These are phyloP conservation scores for Aureoboletus auriporus DNA, from an alignment of 768 basidiomycete species.

Conservation along the genomic window DNA sequence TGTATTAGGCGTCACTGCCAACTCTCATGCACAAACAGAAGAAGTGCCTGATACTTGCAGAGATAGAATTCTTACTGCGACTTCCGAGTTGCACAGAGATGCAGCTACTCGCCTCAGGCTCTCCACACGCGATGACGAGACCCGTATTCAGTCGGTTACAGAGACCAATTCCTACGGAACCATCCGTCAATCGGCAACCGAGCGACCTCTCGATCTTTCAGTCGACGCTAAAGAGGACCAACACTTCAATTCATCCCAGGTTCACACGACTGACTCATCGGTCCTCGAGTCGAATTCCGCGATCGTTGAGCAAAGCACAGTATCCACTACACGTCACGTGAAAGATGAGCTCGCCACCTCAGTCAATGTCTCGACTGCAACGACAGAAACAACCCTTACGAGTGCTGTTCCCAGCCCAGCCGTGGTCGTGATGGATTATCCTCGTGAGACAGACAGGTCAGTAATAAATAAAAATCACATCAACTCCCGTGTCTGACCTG, in stretches of 20 bases:
- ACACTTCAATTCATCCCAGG: background rate
- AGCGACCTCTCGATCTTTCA: too few species aligned
- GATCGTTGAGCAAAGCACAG: background rate
- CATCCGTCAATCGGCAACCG: too few species aligned
- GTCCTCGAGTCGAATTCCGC: background rate
- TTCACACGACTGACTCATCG: background rate
- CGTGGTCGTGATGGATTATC: background rate
- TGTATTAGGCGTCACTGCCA: background rate
- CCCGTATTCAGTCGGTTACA: background rate
- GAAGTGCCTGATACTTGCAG: background rate
- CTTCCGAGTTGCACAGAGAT: too few species aligned
- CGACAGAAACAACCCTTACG: background rate
- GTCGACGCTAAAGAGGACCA: background rate
- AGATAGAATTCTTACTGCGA: too few species aligned
- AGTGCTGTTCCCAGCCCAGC: background rate
- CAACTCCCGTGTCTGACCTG: background rate
- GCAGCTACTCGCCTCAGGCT: too few species aligned
- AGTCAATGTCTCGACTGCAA: background rate
- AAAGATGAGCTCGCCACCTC: background rate
- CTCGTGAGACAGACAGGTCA: constrained; percentile 1
- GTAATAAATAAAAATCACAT: background rate
- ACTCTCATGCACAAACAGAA: background rate
- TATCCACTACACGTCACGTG: background rate
- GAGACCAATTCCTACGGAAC: background rate
- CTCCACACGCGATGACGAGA: background rate